Base-by-base conservation (phyloP, 2,329 filamentous ascomycete genomes). In the Lachnellula willkommii region DNA sequence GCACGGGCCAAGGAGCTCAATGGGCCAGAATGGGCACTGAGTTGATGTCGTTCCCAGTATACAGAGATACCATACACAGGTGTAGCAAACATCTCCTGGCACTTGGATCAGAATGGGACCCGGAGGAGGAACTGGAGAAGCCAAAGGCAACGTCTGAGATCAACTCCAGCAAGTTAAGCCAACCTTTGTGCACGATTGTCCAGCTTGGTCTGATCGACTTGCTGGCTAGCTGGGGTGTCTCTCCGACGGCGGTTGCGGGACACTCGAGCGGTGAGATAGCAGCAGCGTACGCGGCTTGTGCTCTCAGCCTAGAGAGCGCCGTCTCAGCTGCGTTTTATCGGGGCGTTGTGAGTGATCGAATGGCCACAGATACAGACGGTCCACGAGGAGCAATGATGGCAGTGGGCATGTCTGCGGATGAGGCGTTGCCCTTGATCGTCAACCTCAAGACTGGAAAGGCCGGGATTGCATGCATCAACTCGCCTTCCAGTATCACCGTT, bases 261-360 rank as follows among this genome's bases (percentile, higher is more conserved):
- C 76, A 78, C 60, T 77, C 74, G 1, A 71, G 66, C 39, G 76
- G 76, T 9, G 76, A 79, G 56, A 77, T 78, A 24, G 75, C 64
- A 2, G 76, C 76, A 2, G 75, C 75, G 0, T 77, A 74, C 48
- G 68, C 73, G 0, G 63, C 60, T 24, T 66, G 66, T 15, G 39
- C 39, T 17, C 39, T 42, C 35, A 4, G 74, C 76, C 11, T 7
- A 28, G n/a, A 26, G 28, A 22, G 7, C 22, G 46, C 46, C 17
- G 17, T 48, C 7, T 22, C 11, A 15, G 28, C 26, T 28, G 20
- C 20, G 2, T 17, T 22, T 22, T 48, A 48, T 28, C 20, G 35
- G 8, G 14, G 35, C 8, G 35, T 8, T 36, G 14, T 36, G 8
- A 9, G 35, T 8, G 8, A 8, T 36, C 14, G 8, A 9, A 14